phyloP scores from a whole-genome alignment of 768 basidiomycete species.

The Leccinum subtestaceum region DNA sequence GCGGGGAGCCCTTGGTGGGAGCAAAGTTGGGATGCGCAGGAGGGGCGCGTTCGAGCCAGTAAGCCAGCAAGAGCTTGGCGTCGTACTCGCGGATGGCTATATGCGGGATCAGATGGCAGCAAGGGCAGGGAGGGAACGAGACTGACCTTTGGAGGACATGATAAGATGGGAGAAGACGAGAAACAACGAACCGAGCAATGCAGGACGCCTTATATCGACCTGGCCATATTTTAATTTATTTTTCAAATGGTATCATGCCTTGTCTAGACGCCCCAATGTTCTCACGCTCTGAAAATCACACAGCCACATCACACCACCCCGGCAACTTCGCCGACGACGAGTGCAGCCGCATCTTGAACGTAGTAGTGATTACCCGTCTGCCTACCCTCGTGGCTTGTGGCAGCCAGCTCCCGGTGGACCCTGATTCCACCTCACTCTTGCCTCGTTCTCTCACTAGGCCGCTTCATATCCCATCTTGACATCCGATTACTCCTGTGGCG shows the following conservation, averaged over 20 bases:
- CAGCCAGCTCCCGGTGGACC: neutral
- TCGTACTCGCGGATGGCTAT: constrained; percentile 95
- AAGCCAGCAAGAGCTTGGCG: constrained; percentile 94
- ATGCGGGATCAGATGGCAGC: constrained; percentile 6
- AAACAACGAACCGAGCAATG: neutral
- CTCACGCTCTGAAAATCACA: constrained; percentile 29
- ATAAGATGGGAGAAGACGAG: constrained; percentile 11
- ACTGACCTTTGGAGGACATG: constrained; percentile 36
- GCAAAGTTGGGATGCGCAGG: constrained; percentile 63
- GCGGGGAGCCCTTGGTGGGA: constrained; percentile 38
- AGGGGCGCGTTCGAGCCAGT: constrained; percentile 94
- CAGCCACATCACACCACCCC: constrained; percentile 24
- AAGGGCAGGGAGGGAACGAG: neutral
- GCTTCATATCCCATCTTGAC: constrained; percentile 11
- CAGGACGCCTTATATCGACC: constrained; percentile 15
- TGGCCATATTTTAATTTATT: constrained; percentile 16
- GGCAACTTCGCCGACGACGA: neutral
- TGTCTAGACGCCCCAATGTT: constrained; percentile 29
- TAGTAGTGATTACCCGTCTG: neutral
- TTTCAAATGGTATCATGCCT: constrained; percentile 21
- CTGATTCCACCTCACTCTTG: constrained; percentile 14
- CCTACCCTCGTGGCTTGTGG: neutral
- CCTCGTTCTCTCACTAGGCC: constrained; percentile 4
- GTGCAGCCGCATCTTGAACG: neutral
- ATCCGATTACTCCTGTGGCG: neutral